Evolutionary conservation across 2,329 filamentous ascomycete genomes (phyloP).

Genomic region (Beauveria pseudobassiana): DNA sequence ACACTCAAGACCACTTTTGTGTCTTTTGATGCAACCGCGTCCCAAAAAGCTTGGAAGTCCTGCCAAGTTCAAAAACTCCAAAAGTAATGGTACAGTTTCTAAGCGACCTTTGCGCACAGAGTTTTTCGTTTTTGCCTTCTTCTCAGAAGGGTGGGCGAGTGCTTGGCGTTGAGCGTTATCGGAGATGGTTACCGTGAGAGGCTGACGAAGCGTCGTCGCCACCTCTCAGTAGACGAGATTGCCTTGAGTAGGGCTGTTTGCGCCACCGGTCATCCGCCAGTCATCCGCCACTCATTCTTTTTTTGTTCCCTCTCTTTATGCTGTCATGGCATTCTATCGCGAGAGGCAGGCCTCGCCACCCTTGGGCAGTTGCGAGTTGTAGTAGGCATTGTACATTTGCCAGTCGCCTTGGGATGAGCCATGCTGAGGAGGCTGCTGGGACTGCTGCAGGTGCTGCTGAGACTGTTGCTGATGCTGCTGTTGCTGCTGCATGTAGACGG

Average conservation of each 20-base stretch:
- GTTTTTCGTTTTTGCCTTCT: neutral
- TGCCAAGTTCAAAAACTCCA: neutral
- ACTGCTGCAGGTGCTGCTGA: constrained; percentile 18
- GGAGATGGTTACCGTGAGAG: neutral
- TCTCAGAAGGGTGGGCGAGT: neutral
- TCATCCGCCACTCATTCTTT: neutral
- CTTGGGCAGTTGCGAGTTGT: constrained; percentile 14
- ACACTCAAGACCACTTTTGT: neutral
- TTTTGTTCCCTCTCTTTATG: neutral
- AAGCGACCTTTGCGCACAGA: neutral
- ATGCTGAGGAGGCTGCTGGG: constrained; percentile 6
- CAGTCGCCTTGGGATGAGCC: constrained; percentile 14
- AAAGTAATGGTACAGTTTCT: neutral
- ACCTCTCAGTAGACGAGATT: neutral
- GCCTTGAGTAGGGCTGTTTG: neutral
- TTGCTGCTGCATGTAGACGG: constrained; percentile 12
- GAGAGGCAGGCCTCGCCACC: constrained; percentile 5
- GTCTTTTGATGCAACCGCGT: neutral
- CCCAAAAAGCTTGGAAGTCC: neutral
- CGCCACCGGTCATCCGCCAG: neutral
- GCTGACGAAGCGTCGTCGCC: neutral
- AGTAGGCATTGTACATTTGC: constrained; percentile 29
- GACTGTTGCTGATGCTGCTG: constrained; percentile 20
- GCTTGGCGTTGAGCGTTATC: neutral
- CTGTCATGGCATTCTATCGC: neutral